Percentiles rank a stretch among this genome's conserved stretches.
Conservation (phyloP, 2,329 filamentous ascomycete genomes). For the Lachnellula arida region DNA sequence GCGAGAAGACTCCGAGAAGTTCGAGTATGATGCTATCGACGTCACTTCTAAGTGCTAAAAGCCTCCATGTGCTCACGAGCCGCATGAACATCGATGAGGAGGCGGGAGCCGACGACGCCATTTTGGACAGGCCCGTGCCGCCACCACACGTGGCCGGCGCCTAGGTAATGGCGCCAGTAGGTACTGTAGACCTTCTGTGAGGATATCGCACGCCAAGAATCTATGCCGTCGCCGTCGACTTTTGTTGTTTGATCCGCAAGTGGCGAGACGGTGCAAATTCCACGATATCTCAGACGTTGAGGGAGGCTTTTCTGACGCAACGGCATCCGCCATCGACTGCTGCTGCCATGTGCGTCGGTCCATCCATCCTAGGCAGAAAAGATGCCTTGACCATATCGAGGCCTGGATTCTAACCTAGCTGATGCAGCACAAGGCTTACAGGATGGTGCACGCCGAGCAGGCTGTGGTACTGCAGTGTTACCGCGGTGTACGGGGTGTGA, state of each 20-base stretch:
- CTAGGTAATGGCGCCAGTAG: background rate
- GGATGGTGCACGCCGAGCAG: background rate
- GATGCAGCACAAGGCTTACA: background rate
- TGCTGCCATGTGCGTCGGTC: background rate
- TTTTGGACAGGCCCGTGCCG: constrained; percentile 13
- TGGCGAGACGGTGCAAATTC: background rate
- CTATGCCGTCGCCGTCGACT: background rate
- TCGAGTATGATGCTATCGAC: constrained; percentile 39
- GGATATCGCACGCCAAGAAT: background rate
- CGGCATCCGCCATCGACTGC: background rate
- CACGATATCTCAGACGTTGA: background rate
- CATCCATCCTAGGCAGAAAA: background rate
- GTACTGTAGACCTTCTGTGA: too few species aligned
- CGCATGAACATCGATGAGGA: constrained; percentile 36
- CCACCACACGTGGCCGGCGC: constrained; percentile 14
- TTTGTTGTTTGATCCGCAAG: background rate
- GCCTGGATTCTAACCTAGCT: background rate
- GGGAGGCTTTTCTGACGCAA: background rate
- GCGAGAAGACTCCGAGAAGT: constrained; percentile 39
- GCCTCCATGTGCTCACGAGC: constrained; percentile 34
- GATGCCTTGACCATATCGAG: background rate
- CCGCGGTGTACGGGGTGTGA: background rate
- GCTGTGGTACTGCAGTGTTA: background rate
- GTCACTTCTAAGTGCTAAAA: constrained; percentile 37
- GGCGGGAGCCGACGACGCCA: constrained; percentile 25